A percentile compares a stretch with the other conserved stretches of the same genome.
Conservation (phyloP, 306 rosid species). For the Fragaria ananassa region DNA sequence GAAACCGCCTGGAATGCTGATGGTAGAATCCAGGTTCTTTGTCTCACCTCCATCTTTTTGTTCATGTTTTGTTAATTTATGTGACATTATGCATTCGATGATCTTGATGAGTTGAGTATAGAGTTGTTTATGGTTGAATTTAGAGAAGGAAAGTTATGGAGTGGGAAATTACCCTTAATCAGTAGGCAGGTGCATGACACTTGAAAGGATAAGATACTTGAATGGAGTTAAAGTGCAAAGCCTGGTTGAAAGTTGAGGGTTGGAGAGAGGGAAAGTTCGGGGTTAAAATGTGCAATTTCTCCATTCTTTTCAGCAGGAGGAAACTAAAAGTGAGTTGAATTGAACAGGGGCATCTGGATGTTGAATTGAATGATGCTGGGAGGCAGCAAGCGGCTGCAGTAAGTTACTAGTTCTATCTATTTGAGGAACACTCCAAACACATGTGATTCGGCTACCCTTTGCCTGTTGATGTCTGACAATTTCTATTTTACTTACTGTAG, state of each 20-base stretch:
- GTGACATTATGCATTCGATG: neutral
- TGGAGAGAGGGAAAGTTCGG: neutral
- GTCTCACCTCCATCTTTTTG: neutral
- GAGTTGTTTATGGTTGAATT: neutral
- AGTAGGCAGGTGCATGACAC: neutral
- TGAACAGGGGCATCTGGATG: slow-evolving; percentile 81
- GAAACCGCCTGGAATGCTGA: slow-evolving; percentile 87
- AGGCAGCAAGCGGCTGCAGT: slow-evolving; percentile 83
- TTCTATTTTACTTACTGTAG: slow-evolving; percentile 37
- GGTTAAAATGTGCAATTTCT: neutral
- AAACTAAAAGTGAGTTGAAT: slow-evolving; percentile 1
- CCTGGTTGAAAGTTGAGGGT: neutral
- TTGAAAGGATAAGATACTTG: neutral
- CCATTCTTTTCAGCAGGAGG: neutral
- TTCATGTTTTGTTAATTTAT: neutral
- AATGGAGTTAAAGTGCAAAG: neutral
- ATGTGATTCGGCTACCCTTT: neutral
- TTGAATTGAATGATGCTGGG: slow-evolving; percentile 84
- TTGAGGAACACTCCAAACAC: neutral
- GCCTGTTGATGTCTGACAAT: neutral
- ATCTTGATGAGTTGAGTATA: neutral
- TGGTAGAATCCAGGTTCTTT: slow-evolving; percentile 69
- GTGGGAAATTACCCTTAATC: neutral
- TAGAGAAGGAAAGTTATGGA: neutral
- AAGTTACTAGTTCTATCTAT: slow-evolving; percentile 32